Evolutionary conservation across 129 eudicot species (phyloP).

Genomic region (Artemisia annua): DNA sequence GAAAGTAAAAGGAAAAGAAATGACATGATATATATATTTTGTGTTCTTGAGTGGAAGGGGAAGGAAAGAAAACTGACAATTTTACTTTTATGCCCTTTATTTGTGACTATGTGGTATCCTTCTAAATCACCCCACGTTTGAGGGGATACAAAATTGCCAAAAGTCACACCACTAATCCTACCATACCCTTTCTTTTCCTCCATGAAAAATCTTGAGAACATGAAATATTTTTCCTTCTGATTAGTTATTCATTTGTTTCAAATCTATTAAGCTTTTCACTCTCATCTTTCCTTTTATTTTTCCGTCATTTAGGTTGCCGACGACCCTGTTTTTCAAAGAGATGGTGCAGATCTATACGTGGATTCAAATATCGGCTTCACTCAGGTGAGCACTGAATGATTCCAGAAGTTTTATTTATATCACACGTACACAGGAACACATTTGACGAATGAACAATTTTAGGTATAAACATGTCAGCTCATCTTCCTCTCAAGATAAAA

Average conservation of each 20-base stretch:
- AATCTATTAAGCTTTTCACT: not conserved
- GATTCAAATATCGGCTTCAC: constrained; percentile 70
- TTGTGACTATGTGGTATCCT: no score
- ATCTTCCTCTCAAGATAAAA: no score
- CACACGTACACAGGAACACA: not conserved
- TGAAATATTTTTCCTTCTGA: not conserved
- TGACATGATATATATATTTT: no score
- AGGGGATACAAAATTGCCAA: no score
- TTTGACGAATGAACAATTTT: not conserved
- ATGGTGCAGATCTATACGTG: constrained; percentile 79
- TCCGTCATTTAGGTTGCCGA: constrained; percentile 59
- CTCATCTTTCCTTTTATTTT: not conserved
- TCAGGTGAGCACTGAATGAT: constrained; percentile 50
- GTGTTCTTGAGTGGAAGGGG: no score
- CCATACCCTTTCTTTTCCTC: no score
- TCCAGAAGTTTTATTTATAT: not conserved
- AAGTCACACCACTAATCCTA: no score
- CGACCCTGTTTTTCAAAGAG: constrained; percentile 68
- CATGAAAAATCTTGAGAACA: no score
- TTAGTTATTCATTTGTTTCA: constrained; percentile 11
- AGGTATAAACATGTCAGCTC: not conserved
- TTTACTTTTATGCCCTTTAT: no score
- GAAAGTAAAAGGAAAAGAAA: no score
- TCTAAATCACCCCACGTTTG: no score
- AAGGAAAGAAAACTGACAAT: no score